Base-by-base conservation (phyloP, 208 protist genomes). In the Entamoeba dispar region DNA sequence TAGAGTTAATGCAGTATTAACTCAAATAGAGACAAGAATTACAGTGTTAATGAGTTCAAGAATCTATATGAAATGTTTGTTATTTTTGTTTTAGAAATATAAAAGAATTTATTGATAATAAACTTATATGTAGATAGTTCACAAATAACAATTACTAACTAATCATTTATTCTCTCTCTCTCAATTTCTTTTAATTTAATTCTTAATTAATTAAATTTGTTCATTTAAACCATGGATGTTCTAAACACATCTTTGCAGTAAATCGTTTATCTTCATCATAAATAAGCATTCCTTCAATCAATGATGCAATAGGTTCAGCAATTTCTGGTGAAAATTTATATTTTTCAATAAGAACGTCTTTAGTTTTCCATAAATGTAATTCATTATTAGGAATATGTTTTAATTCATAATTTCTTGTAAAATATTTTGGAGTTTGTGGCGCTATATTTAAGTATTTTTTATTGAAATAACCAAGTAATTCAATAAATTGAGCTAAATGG, bases 181-280 rank as follows among this genome's bases (percentile, higher is more conserved):
- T 47, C 43, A 47, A 55, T 17, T 55, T 55, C 50, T 55, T 55
- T 55, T 19, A 55, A 55, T 17, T 19, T 19, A 19, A 19, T 55
- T 55, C 15, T 55, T 55, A 55, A 55, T 17, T 19, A 55, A 47
- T 47, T 47, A 55, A 55, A 55, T 17, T 55, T 17, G 15, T 55
- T 55, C 77, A 34, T 27, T 50, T 93, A 27, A 93, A 52, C 92
- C 92, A 93, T 27, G 52, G 51, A n/a, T 93, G 92, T 31, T 93
- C 34, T 27, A 93, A 55, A 52, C 43, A 49, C 50, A 91, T 27
- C 22, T 49, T 52, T 50, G 92, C 92, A 91, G 49, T 93, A 34
- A 27, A 38, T 49, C 92, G 92, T 47, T 52, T 93, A 27, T 7
- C 6, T 49, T 92, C 49, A 50, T 92, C 49, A 52, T 92, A 93